Conservation (phyloP, 352 stramenopile species). For the Peronospora tabacina region DNA sequence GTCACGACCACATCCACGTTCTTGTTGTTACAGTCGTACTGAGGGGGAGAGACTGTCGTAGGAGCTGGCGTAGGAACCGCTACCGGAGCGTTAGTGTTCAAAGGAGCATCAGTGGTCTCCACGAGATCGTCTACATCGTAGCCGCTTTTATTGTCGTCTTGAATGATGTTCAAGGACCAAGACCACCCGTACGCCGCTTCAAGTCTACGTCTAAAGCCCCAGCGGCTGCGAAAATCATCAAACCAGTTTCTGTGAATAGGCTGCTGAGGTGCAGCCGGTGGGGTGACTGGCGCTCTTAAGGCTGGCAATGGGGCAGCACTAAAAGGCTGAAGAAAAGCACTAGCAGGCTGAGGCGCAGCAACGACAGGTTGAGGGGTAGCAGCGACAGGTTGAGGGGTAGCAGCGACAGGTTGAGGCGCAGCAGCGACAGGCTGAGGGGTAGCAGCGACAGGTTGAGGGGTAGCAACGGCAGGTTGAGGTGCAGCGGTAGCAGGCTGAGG, state of each 20-base stretch:
- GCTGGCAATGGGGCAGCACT: conserved; percentile 5
- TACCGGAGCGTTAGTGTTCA: neutral
- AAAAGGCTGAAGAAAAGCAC: neutral
- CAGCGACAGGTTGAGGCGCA: neutral
- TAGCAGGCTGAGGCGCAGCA: neutral
- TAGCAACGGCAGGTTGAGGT: neutral
- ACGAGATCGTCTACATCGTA: neutral
- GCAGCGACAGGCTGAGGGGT: neutral
- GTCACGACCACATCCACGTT: conserved; percentile 33
- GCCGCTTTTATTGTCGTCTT: conserved; percentile 2
- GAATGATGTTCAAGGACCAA: conserved; percentile 2
- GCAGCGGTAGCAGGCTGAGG: neutral
- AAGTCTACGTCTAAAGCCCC: conserved; percentile 13
- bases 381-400: neutral
- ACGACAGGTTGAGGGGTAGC: neutral
- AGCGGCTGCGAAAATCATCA: conserved; percentile 14
- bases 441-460: neutral
- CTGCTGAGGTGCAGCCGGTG: conserved; percentile 3
- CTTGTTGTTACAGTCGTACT: conserved; percentile 22
- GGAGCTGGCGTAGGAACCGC: neutral
- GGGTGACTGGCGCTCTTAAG: neutral
- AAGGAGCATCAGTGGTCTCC: neutral
- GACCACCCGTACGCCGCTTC: conserved; percentile 13
- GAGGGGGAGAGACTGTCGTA: neutral
- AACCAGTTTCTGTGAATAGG: conserved; percentile 3